Evolutionary conservation across 2,329 filamentous ascomycete species (phyloP), one percentile per base, ranked within the genome.

Genomic region (Trichoderma asperellum): DNA sequence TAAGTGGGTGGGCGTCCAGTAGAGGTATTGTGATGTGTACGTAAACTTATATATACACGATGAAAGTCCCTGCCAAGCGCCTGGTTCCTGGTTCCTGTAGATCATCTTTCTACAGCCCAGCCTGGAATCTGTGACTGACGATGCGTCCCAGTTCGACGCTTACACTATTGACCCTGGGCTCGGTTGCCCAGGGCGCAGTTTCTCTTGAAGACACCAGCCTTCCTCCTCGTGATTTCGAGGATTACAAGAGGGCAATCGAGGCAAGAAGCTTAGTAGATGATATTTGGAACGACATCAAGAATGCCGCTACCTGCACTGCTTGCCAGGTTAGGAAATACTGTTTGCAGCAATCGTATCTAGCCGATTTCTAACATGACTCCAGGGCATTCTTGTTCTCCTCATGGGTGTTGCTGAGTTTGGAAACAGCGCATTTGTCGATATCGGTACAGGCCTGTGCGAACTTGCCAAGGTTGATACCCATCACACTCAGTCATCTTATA

Each of bases 381-480:
- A 76, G 73, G 68, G 57, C n/a, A 70, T 75, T 37, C 29, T 76
- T 7, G 73, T 77, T 21, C 73, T 80, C 8, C 79, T 86, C 27
- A 84, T 86, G 71, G 78, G 79, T 2, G 73, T 84, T 29, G 81
- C 83, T 10, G 73, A 73, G 24, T 71, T 84, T 2, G 83, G 84
- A 3, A 81, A 86, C 47, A 69, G 74, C 14, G 74, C 78, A 10
- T 82, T 86, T 68, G 75, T 82, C 35, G 73, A 70, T 18, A 73
- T 75, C 4, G 57, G 75, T 18, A 76, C 78, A 58, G 72, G 72
- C 0, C 71, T 81, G 40, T 81, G 80, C 73, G 79, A 77, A 60
- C 60, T 76, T 2, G 74, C 78, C 66, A 75, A 76, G 66, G 79
- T 80, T 43, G 11, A 11, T 35, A 43, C 0, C 27, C 35, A n/a